Percentiles rank a stretch among this genome's conserved stretches.
phyloP scores from a whole-genome alignment of 1,284 basidiomycete genomes.

The Stereum hirsutum region DNA sequence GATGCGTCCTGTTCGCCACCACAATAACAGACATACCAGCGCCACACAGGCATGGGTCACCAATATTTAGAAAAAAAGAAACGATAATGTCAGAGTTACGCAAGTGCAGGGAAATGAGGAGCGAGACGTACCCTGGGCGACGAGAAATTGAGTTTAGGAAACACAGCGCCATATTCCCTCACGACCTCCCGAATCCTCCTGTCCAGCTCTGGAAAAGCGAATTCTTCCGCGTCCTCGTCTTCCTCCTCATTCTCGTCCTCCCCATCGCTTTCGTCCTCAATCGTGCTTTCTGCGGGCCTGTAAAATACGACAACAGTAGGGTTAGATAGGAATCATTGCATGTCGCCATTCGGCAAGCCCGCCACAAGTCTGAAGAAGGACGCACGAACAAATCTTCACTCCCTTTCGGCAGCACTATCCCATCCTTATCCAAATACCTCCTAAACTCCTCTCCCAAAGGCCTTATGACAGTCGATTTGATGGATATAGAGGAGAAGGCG shows the following conservation, averaged over 20 bases:
- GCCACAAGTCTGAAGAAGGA: constrained; percentile 14
- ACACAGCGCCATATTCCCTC: constrained; percentile 70
- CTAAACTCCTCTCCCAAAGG: constrained; percentile 60
- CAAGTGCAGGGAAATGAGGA: background rate
- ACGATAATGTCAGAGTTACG: background rate
- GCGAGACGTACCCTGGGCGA: constrained; percentile 63
- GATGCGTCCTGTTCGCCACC: constrained; percentile 84
- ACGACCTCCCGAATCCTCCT: constrained; percentile 63
- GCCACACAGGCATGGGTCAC: constrained; percentile 1
- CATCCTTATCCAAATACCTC: constrained; percentile 71
- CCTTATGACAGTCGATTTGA: constrained; percentile 74
- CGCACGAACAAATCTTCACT: constrained; percentile 62
- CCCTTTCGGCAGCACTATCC: constrained; percentile 76
- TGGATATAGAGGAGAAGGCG: constrained; percentile 56
- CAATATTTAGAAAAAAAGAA: background rate
- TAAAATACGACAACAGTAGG: constrained; percentile 13
- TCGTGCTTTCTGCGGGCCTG: constrained; percentile 41
- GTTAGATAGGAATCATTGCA: too few relatives aligned
- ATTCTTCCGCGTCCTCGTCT: constrained; percentile 26
- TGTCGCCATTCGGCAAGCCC: constrained; percentile 1
- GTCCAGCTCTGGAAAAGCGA: constrained; percentile 75
- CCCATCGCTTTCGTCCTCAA: constrained; percentile 45
- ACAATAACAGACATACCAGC: background rate
- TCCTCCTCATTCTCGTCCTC: constrained; percentile 30
- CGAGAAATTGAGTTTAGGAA: constrained; percentile 94